Evolutionary conservation across 257 asterid species (phyloP).

Genomic region (Solanum chilense): DNA sequence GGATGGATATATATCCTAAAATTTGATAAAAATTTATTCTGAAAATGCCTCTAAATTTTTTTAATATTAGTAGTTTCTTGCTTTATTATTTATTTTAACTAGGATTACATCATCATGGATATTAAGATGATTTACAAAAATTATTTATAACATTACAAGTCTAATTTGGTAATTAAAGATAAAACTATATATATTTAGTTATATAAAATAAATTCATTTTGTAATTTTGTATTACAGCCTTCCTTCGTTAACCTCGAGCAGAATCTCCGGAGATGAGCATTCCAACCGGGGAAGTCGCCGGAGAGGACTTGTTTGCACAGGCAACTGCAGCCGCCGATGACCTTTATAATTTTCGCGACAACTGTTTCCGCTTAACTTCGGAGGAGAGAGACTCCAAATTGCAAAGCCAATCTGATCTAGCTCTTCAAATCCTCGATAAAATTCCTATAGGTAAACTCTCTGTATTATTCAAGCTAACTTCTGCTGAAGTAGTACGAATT

Average conservation of each 20-base stretch:
- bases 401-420: conserved; percentile 20
- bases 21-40: neutral
- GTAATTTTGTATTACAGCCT: neutral
- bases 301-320: conserved; percentile 29
- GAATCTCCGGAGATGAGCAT: conserved; percentile 21
- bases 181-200: neutral
- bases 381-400: conserved; percentile 44
- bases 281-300: conserved; percentile 5
- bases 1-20: neutral
- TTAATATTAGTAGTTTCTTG: neutral
- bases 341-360: conserved; percentile 44
- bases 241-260: neutral
- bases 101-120: neutral
- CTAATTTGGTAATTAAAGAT: neutral
- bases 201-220: neutral
- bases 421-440: conserved; percentile 50
- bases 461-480: neutral
- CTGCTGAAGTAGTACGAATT: neutral
- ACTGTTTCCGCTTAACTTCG: conserved; percentile 39
- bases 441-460: conserved; percentile 49
- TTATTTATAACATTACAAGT: neutral
- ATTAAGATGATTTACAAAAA: neutral
- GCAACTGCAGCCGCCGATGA: conserved; percentile 38
- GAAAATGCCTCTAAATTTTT: neutral
- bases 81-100: neutral